A percentile compares a stretch with the other conserved stretches of the same genome.
Conservation (phyloP, 164 flowering plant species). For the Macadamia integrifolia region DNA sequence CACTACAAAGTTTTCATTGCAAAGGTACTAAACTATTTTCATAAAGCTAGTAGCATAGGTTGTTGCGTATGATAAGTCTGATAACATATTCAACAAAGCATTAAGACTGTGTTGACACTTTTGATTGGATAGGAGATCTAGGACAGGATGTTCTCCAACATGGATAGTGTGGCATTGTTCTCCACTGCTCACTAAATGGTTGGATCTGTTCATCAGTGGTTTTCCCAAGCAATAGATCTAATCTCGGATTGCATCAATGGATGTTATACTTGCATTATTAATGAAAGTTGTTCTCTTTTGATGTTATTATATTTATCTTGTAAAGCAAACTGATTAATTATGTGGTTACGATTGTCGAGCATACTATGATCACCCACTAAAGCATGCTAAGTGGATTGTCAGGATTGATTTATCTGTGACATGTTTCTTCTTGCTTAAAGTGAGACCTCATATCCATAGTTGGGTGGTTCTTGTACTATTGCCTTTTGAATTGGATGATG, state of each 20-base stretch:
- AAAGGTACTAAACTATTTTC: constrained; percentile 41
- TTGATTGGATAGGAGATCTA: too few species aligned
- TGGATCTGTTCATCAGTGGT: background rate
- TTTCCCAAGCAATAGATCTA: background rate
- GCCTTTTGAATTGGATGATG: background rate
- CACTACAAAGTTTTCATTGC: constrained; percentile 51
- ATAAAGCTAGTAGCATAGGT: background rate
- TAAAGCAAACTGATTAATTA: background rate
- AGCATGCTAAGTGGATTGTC: too few species aligned
- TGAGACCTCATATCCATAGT: too few species aligned
- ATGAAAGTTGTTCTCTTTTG: too few species aligned
- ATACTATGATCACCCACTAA: too few species aligned
- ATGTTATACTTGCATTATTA: background rate
- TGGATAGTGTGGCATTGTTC: background rate
- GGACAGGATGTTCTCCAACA: background rate
- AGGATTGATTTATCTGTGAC: too few species aligned
- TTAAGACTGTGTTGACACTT: too few species aligned
- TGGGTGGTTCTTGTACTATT: background rate
- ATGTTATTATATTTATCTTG: background rate
- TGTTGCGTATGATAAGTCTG: background rate
- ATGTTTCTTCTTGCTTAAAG: too few species aligned
- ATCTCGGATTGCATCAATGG: background rate
- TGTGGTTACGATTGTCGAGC: background rate
- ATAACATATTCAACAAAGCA: too few species aligned
- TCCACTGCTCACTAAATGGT: background rate